Percentiles rank a stretch among this genome's conserved stretches.
Evolutionary conservation across 139 green algal species (phyloP).

Genomic region (Chlorella ohadii): DNA sequence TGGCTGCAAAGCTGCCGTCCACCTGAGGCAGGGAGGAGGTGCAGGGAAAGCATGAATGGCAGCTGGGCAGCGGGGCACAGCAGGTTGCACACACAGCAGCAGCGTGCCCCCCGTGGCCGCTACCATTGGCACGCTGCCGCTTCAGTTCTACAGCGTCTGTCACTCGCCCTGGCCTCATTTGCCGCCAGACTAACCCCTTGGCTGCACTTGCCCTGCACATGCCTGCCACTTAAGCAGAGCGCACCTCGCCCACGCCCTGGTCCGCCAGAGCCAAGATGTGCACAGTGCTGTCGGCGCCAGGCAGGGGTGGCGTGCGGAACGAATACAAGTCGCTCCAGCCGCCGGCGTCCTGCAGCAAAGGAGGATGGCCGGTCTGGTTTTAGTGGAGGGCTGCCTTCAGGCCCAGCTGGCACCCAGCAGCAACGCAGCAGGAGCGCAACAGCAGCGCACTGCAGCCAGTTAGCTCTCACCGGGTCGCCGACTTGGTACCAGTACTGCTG

Average conservation of each 20-base stretch:
- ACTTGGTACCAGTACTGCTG: constrained; percentile 70
- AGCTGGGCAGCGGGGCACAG: not conserved
- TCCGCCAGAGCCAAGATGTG: constrained; percentile 66
- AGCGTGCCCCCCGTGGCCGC: too few species aligned
- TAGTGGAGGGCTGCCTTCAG: too few species aligned
- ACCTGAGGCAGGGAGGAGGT: not conserved
- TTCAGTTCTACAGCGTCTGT: too few species aligned
- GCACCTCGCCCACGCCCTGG: constrained; percentile 56
- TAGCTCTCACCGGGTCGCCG: constrained; percentile 59
- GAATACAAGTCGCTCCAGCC: constrained; percentile 58
- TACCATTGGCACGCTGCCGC: too few species aligned
- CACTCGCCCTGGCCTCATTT: too few species aligned
- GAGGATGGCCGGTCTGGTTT: too few species aligned
- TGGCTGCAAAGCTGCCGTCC: constrained; percentile 45
- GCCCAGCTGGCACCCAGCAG: too few species aligned
- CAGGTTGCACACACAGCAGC: not conserved
- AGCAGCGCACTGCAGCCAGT: too few species aligned
- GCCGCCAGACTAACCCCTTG: too few species aligned
- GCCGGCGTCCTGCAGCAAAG: constrained; percentile 28
- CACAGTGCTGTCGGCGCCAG: constrained; percentile 44
- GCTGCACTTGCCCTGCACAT: too few species aligned
- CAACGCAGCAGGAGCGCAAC: too few species aligned
- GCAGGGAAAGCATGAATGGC: not conserved
- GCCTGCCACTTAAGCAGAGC: too few species aligned
- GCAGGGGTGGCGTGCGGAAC: constrained; percentile 54